phyloP scores from a whole-genome alignment of 2,329 filamentous ascomycete genomes.

The Dothideomycetes sp. region DNA sequence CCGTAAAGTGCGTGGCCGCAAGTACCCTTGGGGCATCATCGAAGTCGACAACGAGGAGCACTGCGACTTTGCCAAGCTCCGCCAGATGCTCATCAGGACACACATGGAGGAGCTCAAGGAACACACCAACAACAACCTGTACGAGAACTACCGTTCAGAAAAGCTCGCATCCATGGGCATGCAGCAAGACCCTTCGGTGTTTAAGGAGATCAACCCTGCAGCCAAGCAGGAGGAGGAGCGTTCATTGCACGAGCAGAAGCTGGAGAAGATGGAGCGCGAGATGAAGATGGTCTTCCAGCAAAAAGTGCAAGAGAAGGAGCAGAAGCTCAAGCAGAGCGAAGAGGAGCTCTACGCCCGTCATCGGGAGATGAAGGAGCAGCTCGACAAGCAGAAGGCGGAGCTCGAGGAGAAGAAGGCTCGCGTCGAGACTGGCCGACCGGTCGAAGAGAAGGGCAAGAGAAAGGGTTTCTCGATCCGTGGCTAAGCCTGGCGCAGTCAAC shows the following conservation, averaged over 20 bases:
- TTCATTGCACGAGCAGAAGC: conserved; percentile 96
- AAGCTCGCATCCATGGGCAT: conserved; percentile 99
- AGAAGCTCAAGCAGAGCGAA: conserved; percentile 98
- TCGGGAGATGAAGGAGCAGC: conserved; percentile 99
- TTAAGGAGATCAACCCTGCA: conserved; percentile 99
- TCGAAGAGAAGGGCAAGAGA: conserved; percentile 97
- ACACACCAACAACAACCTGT: conserved; percentile 97
- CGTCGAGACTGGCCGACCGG: conserved; percentile 85
- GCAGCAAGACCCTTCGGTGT: conserved; percentile 94
- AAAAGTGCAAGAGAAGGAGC: conserved; percentile 99
- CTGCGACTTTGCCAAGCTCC: conserved; percentile 98
- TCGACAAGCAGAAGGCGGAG: conserved; percentile 88
- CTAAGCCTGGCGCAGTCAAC: conserved; percentile 16
- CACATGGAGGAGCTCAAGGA: conserved; percentile 99
- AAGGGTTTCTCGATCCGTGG: conserved; percentile 95
- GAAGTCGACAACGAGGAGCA: conserved; percentile 99
- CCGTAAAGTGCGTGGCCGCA: conserved; percentile 88
- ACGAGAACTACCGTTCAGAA: conserved; percentile 99
- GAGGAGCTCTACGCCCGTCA: conserved; percentile 97
- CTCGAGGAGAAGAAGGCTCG: conserved; percentile 97
- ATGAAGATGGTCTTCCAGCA: conserved; percentile 99
- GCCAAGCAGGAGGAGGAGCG: conserved; percentile 99
- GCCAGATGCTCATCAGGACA: conserved; percentile 98
- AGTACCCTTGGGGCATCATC: conserved; percentile 96
- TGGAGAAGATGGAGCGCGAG: conserved; percentile 99